Evolutionary conservation across 116 monocot species (phyloP), one percentile per base, ranked within the genome.

Genomic region (Dioscorea cayenensis): DNA sequence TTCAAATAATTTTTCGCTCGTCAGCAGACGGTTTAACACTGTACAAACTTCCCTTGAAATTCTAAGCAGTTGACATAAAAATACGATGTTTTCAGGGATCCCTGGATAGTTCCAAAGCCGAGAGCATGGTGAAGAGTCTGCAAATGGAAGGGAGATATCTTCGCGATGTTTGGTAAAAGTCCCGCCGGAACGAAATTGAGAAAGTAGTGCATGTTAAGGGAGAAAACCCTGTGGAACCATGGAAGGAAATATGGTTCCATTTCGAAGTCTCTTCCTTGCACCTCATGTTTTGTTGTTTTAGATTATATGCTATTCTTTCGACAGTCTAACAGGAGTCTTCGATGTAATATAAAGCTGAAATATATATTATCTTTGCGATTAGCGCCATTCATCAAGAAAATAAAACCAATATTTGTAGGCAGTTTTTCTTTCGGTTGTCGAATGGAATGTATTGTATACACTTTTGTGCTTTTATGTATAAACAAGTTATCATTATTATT

Each of bases 81-180:
- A 51, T 35, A 32, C 10, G 66, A 16, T 68, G 14, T 70, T 70
- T 63, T 64, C 81, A 94, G 94, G 90, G 87, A 60, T 83, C 85
- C 38, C 63, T 94, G 68, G 87, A 90, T 73, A 79, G 76, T 70
- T 90, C 87, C 22, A 88, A 87, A 71, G 73, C 90, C 0, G 94
- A 94, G 72, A 83, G 85, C 65, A 38, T 80, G 49, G 88, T 90
- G 58, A 90, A 94, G 86, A 88, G 77, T 71, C 80, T 94, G 17
- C 94, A 94, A 59, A 90, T 77, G 84, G 88, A 94, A 72, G 90
- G 94, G 5, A 81, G 90, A 50, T 94, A 94, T 35, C 77, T 94
- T 48, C 85, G 94, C 64, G 94, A 94, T 72, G 90, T 94, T 19
- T 94, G 94, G 94, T 90, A 70, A 43, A 38, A 6, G 43, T 0